A percentile compares a stretch with the other conserved stretches of the same genome.
Conservation (phyloP, 345 rosid genomes). For the Sisymbrium altissimum region DNA sequence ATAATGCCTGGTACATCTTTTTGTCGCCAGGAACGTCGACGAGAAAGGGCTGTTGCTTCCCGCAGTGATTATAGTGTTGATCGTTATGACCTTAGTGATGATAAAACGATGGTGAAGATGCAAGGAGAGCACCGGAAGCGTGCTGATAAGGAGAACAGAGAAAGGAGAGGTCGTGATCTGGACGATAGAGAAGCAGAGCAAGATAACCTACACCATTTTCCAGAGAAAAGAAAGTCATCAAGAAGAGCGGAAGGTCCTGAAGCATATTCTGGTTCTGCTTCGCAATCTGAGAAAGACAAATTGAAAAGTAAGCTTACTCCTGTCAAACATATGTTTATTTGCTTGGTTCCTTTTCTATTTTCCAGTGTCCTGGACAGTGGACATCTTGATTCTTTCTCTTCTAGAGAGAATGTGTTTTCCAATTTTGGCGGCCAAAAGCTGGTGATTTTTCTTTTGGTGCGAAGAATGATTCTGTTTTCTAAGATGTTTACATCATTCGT, state of each 20-base stretch:
- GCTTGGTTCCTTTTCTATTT: background rate
- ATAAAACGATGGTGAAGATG: constrained; percentile 51
- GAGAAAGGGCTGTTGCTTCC: constrained; percentile 55
- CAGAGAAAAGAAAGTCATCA: constrained; percentile 56
- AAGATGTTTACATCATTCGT: constrained; percentile 14
- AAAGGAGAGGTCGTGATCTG: constrained; percentile 59
- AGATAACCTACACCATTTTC: constrained; percentile 54
- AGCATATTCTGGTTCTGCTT: constrained; percentile 47
- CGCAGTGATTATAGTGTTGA: constrained; percentile 68
- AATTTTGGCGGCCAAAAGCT: background rate
- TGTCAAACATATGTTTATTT: background rate
- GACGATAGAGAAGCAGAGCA: constrained; percentile 69
- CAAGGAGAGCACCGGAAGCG: constrained; percentile 75
- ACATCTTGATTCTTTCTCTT: background rate
- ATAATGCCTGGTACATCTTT: constrained; percentile 5
- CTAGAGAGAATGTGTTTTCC: background rate
- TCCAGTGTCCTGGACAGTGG: background rate
- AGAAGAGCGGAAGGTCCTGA: constrained; percentile 72
- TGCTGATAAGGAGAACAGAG: constrained; percentile 64
- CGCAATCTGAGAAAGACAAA: constrained; percentile 41
- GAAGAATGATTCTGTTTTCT: background rate
- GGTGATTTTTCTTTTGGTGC: constrained; percentile 3
- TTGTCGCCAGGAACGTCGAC: constrained; percentile 59
- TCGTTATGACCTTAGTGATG: constrained; percentile 65
- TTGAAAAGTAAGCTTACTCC: constrained; percentile 31